Evolutionary conservation across 179 eudicot genomes (phyloP).

Genomic region (Beta macrorhiza): DNA sequence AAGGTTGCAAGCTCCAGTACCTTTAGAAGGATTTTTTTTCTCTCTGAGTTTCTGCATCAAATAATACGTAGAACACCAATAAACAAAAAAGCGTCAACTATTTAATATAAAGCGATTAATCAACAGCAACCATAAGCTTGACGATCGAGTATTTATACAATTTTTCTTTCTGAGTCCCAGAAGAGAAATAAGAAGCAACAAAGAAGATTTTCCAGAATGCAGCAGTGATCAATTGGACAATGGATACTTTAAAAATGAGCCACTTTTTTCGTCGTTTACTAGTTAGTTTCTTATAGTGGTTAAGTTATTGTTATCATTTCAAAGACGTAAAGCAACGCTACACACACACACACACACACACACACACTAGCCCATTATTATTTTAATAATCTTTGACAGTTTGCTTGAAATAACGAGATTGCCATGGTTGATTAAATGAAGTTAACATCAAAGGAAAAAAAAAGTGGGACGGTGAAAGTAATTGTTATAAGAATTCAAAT

Average conservation of each 20-base stretch:
- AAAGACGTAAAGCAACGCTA: too few relatives aligned
- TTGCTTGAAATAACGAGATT: too few relatives aligned
- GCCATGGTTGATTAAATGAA: too few relatives aligned
- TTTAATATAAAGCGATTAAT: slow-evolving; percentile 2
- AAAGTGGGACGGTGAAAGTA: too few relatives aligned
- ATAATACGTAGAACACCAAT: slow-evolving; percentile 15
- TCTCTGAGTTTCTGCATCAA: slow-evolving; percentile 51
- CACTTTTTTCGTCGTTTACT: neutral
- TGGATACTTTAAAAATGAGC: neutral
- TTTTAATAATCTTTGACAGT: too few relatives aligned
- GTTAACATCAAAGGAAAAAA: too few relatives aligned
- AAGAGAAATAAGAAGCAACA: neutral
- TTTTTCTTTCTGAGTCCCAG: neutral
- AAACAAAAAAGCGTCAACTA: neutral
- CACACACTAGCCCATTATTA: too few relatives aligned
- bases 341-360: too few relatives aligned
- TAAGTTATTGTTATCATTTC: neutral
- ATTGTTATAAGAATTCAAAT: too few relatives aligned
- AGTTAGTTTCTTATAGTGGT: neutral
- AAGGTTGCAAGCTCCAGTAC: slow-evolving; percentile 35
- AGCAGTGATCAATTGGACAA: neutral
- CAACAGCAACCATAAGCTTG: neutral
- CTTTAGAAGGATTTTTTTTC: slow-evolving; percentile 60
- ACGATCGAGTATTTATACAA: neutral
- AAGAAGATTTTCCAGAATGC: neutral